Evolutionary conservation across 2,329 filamentous ascomycete genomes (phyloP).

Genomic region (Atkinsonella texensis): DNA sequence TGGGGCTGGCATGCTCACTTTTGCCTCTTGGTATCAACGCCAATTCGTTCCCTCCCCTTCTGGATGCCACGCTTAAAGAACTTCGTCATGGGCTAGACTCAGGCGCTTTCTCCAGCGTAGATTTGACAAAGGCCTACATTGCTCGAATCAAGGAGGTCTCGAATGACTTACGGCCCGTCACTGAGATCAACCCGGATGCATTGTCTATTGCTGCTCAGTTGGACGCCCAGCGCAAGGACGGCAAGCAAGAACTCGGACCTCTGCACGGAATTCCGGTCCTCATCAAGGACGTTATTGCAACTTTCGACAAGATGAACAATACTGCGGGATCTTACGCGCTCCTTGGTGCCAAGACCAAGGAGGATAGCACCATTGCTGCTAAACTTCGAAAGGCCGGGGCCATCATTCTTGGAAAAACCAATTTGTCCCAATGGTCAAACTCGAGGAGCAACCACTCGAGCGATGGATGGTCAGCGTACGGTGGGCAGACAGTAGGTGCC

Average conservation of each 20-base stretch:
- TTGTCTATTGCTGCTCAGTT: constrained; percentile 23
- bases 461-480: constrained; percentile 53
- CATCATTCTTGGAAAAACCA: constrained; percentile 55
- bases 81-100: constrained; percentile 10
- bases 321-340: constrained; percentile 52
- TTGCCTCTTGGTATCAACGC: neutral
- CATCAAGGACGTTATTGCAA: constrained; percentile 57
- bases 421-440: constrained; percentile 54
- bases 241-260: constrained; percentile 22
- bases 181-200: constrained; percentile 27
- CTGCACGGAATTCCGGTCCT: constrained; percentile 54
- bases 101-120: constrained; percentile 22
- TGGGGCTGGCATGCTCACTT: neutral
- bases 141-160: constrained; percentile 17
- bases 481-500: constrained; percentile 48
- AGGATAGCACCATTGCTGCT: constrained; percentile 45
- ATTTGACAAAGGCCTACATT: constrained; percentile 21
- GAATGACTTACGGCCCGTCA: constrained; percentile 16
- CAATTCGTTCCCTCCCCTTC: constrained; percentile 7
- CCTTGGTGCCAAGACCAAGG: constrained; percentile 39
- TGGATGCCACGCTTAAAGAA: constrained; percentile 13
- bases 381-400: constrained; percentile 50
- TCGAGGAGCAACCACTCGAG: constrained; percentile 43
- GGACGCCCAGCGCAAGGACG: constrained; percentile 15
- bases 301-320: constrained; percentile 49